Conservation (phyloP, 495 filamentous ascomycete species). For the Entonaema liquescens region DNA sequence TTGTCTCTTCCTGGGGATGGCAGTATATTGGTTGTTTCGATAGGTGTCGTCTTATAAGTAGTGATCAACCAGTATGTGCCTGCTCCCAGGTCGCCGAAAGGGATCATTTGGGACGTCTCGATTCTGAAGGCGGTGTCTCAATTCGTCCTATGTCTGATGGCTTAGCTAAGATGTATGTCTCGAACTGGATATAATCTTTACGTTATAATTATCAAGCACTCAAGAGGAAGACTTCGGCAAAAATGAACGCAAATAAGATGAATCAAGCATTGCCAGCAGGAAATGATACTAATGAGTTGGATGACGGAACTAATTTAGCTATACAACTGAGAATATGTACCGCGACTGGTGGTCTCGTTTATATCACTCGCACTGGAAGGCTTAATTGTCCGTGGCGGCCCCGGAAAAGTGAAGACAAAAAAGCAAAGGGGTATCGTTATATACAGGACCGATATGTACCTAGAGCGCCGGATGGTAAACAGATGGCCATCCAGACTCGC, state of each 20-base stretch:
- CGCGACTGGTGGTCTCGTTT: slow-evolving; percentile 28
- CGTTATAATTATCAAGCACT: not conserved
- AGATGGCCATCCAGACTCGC: slow-evolving; percentile 27
- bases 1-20: not conserved
- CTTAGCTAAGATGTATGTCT: not conserved
- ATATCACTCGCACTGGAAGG: slow-evolving; percentile 18
- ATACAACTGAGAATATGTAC: slow-evolving; percentile 49
- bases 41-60: not conserved
- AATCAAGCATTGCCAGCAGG: not conserved
- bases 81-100: not conserved
- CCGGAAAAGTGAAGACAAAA: slow-evolving; percentile 28
- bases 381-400: slow-evolving; percentile 12
- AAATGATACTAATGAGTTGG: not conserved
- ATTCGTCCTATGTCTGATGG: not conserved
- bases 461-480: slow-evolving; percentile 21
- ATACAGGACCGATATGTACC: slow-evolving; percentile 43
- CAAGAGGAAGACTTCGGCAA: not conserved
- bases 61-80: not conserved
- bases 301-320: slow-evolving; percentile 41
- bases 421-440: slow-evolving; percentile 44
- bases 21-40: not conserved
- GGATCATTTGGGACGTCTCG: not conserved
- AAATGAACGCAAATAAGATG: not conserved
- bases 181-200: not conserved
- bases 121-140: not conserved